phyloP scores from a whole-genome alignment of 495 filamentous ascomycete species.

The Opeltia flavorubescens region DNA sequence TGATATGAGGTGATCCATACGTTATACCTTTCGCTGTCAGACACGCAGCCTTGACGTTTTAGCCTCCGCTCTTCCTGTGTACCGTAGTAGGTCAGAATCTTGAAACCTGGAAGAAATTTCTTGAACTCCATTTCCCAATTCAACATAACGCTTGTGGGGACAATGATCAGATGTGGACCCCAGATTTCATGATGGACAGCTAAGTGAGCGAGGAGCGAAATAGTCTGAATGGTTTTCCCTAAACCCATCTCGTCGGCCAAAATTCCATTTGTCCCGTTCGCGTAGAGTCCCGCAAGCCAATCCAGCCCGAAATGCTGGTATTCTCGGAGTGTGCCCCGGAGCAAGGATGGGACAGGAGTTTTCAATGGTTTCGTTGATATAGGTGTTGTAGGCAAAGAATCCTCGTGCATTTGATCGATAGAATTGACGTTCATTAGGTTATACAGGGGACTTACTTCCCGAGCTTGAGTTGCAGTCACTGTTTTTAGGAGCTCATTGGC shows the following conservation, averaged over 20 bases:
- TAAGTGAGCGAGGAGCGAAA: slow-evolving; percentile 83
- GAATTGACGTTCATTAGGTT: slow-evolving; percentile 2
- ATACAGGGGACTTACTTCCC: not conserved
- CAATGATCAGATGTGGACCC: slow-evolving; percentile 93
- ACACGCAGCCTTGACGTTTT: slow-evolving; percentile 76
- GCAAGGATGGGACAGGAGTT: slow-evolving; percentile 73
- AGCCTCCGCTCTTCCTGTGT: slow-evolving; percentile 78
- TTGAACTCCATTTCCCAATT: slow-evolving; percentile 99
- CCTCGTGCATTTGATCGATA: slow-evolving; percentile 6
- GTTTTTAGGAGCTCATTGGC: not conserved
- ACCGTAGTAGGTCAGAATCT: slow-evolving; percentile 94
- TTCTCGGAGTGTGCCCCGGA: slow-evolving; percentile 83
- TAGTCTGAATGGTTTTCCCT: slow-evolving; percentile 98
- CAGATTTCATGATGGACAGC: slow-evolving; percentile 84
- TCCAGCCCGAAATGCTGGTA: slow-evolving; percentile 95
- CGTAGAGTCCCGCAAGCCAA: slow-evolving; percentile 87
- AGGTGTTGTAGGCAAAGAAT: slow-evolving; percentile 24
- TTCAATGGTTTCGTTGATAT: slow-evolving; percentile 30
- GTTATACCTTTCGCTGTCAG: slow-evolving; percentile 81
- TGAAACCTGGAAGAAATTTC: slow-evolving; percentile 97
- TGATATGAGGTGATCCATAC: slow-evolving; percentile 96
- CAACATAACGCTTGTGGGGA: slow-evolving; percentile 95
- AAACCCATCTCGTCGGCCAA: slow-evolving; percentile 99
- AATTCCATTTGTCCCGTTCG: slow-evolving; percentile 90
- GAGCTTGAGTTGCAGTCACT: not conserved